These are phyloP conservation scores for Calophaca sinica DNA, from an alignment of 306 rosid species.

Conservation along the genomic window DNA sequence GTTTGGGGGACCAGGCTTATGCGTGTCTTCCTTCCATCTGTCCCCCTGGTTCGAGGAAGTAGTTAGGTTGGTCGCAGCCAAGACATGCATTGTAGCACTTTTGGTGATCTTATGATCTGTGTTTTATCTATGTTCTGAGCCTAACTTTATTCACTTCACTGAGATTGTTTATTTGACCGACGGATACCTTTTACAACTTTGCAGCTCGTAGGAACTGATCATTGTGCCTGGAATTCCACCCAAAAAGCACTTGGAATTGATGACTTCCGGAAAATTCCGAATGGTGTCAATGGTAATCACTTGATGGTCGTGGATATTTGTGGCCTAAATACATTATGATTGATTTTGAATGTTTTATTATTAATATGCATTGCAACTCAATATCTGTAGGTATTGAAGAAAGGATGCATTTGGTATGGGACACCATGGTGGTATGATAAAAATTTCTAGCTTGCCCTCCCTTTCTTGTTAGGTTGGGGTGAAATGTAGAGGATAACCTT, in stretches of 20 bases:
- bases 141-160: background rate
- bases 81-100: background rate
- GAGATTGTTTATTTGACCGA: slow-evolving; percentile 8
- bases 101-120: background rate
- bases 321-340: slow-evolving; percentile 30
- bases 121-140: background rate
- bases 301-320: slow-evolving; percentile 9
- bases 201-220: slow-evolving; percentile 96
- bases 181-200: slow-evolving; percentile 39
- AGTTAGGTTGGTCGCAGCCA: slow-evolving; percentile 34
- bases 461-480: slow-evolving; percentile 15
- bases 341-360: slow-evolving; percentile 42
- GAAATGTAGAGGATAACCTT: slow-evolving; percentile 40
- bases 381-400: slow-evolving; percentile 81
- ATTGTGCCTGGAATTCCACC: slow-evolving; percentile 80
- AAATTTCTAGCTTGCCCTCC: slow-evolving; percentile 35
- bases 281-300: slow-evolving; percentile 88
- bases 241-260: slow-evolving; percentile 84
- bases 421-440: slow-evolving; percentile 87
- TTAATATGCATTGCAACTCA: slow-evolving; percentile 33
- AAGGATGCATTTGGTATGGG: slow-evolving; percentile 96
- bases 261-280: slow-evolving; percentile 86
- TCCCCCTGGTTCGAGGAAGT: no score
- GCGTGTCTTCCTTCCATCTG: no score
- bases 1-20: no score